A percentile compares a stretch with the other conserved stretches of the same genome.
Conservation (phyloP, 2,329 filamentous ascomycete genomes). For the Fusarium lateritium region DNA sequence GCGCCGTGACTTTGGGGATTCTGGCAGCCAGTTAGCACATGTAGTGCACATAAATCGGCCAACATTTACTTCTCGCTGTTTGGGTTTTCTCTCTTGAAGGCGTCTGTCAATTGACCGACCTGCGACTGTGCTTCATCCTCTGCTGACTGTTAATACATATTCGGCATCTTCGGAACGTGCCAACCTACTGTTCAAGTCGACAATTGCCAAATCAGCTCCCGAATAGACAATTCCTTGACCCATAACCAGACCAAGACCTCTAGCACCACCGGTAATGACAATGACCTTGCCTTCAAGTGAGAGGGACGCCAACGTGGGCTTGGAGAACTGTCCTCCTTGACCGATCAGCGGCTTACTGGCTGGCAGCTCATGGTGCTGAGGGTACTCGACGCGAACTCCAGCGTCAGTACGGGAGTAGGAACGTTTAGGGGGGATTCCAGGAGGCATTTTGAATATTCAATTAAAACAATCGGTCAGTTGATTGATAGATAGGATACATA, state of each 20-base stretch:
- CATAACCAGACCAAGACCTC: slow-evolving; percentile 92
- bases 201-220: slow-evolving; percentile 89
- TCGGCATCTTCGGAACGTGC: background rate
- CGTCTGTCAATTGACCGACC: slow-evolving; percentile 78
- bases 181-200: slow-evolving; percentile 87
- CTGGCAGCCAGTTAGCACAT: slow-evolving; percentile 55
- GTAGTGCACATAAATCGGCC: accelerated
- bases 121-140: slow-evolving; percentile 87
- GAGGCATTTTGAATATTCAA: slow-evolving; percentile 18
- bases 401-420: slow-evolving; percentile 84
- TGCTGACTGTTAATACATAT: slow-evolving; percentile 53
- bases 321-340: slow-evolving; percentile 83
- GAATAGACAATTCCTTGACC: slow-evolving; percentile 90
- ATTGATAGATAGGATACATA: background rate
- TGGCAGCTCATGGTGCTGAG: slow-evolving; percentile 79
- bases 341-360: slow-evolving; percentile 79
- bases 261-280: slow-evolving; percentile 89
- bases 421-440: slow-evolving; percentile 33
- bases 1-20: slow-evolving; percentile 86
- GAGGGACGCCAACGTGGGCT: slow-evolving; percentile 86
- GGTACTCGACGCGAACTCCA: slow-evolving; percentile 83
- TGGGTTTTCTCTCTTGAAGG: slow-evolving; percentile 84
- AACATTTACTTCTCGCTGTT: slow-evolving; percentile 72
- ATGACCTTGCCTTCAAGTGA: slow-evolving; percentile 87
- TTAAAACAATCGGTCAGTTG: background rate